Evolutionary conservation across 2,329 filamentous ascomycete genomes (phyloP).

Genomic region (Cordyceps javanica): DNA sequence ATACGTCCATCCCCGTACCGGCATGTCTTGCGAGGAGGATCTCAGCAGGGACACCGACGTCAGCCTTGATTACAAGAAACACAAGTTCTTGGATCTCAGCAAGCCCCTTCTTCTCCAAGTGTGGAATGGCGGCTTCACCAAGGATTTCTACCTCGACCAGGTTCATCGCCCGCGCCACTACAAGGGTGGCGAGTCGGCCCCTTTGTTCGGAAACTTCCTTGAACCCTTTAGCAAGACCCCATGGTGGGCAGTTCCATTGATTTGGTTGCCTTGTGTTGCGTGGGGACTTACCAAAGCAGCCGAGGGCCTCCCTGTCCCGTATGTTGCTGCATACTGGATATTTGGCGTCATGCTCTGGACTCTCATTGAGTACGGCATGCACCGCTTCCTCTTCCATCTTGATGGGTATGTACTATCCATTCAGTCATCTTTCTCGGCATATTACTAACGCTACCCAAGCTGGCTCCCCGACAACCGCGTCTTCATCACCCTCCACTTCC

Average conservation of each 20-base stretch:
- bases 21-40: slow-evolving; percentile 85
- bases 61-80: slow-evolving; percentile 68
- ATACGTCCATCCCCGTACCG: slow-evolving; percentile 59
- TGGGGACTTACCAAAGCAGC: slow-evolving; percentile 66
- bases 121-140: slow-evolving; percentile 80
- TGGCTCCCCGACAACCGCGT: slow-evolving; percentile 87
- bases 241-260: slow-evolving; percentile 80
- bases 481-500: slow-evolving; percentile 81
- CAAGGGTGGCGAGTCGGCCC: slow-evolving; percentile 85
- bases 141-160: slow-evolving; percentile 95
- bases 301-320: slow-evolving; percentile 47
- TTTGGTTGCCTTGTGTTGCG: slow-evolving; percentile 77
- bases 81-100: slow-evolving; percentile 91
- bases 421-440: background rate
- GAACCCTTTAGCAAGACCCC: slow-evolving; percentile 93
- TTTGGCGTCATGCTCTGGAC: slow-evolving; percentile 78
- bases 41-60: slow-evolving; percentile 79
- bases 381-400: slow-evolving; percentile 89
- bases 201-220: slow-evolving; percentile 95
- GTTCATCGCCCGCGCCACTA: slow-evolving; percentile 95
- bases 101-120: slow-evolving; percentile 81
- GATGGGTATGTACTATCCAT: slow-evolving; percentile 61
- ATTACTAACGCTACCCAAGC: slow-evolving; percentile 39
- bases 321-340: slow-evolving; percentile 56
- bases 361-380: slow-evolving; percentile 80